Percentiles rank a stretch among this genome's conserved stretches.
Conservation (phyloP, 345 rosid genomes). For the Physaria fendleri region DNA sequence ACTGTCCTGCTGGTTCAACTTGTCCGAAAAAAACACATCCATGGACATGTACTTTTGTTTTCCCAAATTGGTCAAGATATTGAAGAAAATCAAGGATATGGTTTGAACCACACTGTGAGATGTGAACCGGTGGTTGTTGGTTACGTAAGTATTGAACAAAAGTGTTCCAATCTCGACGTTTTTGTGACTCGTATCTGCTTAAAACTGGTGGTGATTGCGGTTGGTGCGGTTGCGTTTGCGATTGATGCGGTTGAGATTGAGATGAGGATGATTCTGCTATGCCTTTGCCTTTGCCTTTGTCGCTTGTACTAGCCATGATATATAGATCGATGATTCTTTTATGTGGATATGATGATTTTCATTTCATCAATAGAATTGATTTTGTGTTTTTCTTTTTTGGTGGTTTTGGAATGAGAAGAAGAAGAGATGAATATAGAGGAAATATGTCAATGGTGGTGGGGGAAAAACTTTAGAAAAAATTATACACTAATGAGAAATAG, state of each 20-base stretch:
- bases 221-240: constrained; percentile 24
- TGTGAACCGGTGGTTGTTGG: constrained; percentile 70
- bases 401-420: constrained; percentile 3
- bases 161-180: constrained; percentile 88
- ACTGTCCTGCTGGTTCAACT: constrained; percentile 73
- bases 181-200: constrained; percentile 82
- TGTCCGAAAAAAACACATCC: constrained; percentile 81
- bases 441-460: constrained; percentile 33
- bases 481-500: constrained; percentile 9
- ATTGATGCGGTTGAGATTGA: constrained; percentile 30
- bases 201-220: constrained; percentile 36
- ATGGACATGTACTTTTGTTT: constrained; percentile 76
- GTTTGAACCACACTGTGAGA: constrained; percentile 54
- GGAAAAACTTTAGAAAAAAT: constrained; percentile 19
- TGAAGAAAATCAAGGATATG: constrained; percentile 79
- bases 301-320: constrained; percentile 32
- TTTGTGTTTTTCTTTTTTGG: background rate
- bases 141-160: constrained; percentile 81
- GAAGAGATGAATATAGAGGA: constrained; percentile 18
- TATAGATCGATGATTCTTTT: constrained; percentile 2
- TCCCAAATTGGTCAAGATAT: constrained; percentile 81
- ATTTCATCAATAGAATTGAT: background rate
- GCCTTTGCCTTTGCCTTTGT: constrained; percentile 68
- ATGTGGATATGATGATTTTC: constrained; percentile 1
- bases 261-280: constrained; percentile 44